Percentiles rank a stretch among this genome's conserved stretches.
Conservation (phyloP, 108 stramenopile genomes). For the Discostella pseudostelligera region DNA sequence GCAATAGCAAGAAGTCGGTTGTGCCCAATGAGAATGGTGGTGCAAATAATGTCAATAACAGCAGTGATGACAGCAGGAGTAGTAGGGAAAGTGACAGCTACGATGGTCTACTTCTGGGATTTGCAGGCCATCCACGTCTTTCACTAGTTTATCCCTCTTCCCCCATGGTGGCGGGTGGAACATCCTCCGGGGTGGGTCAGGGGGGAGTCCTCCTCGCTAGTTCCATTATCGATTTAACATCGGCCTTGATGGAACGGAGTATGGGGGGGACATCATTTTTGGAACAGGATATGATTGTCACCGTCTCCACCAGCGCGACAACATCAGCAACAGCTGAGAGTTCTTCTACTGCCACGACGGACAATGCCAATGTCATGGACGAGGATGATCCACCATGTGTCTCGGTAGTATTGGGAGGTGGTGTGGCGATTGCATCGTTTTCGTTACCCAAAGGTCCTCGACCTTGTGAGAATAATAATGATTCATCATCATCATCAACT, state of each 20-base stretch:
- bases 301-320: no score
- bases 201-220: constrained; percentile 65
- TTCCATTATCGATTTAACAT: constrained; percentile 71
- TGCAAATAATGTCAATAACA: background rate
- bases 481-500: background rate
- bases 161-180: constrained; percentile 32
- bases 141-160: constrained; percentile 53
- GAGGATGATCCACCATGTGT: constrained; percentile 53
- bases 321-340: no score
- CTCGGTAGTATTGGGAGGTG: constrained; percentile 73
- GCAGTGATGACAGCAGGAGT: background rate
- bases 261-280: constrained; percentile 60
- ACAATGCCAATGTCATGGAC: constrained; percentile 9
- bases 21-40: constrained; percentile 8
- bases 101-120: constrained; percentile 70
- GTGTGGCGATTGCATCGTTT: constrained; percentile 70
- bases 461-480: constrained; percentile 3
- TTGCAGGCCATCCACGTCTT: constrained; percentile 74
- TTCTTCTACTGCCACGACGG: no score
- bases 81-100: background rate
- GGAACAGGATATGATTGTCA: constrained; percentile 71
- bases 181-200: constrained; percentile 25
- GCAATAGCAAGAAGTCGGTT: no score
- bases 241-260: constrained; percentile 51
- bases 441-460: constrained; percentile 38